These are phyloP conservation scores for Hirsutella thompsonii DNA, from an alignment of 2,329 filamentous ascomycete genomes.

Conservation along the genomic window DNA sequence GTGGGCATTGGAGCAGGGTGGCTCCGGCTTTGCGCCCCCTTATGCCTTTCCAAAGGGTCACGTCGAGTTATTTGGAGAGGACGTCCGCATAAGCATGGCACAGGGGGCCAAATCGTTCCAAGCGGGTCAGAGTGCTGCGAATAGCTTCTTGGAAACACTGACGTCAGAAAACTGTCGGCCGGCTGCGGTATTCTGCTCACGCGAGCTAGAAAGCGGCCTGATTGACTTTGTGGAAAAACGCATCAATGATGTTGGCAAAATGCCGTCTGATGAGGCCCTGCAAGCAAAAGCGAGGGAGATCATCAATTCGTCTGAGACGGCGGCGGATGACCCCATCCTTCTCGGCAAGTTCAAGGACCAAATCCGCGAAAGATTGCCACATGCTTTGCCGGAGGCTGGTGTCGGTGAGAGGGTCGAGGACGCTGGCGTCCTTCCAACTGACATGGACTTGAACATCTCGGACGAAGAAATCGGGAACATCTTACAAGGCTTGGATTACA, in stretches of 20 bases:
- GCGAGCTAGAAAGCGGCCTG: constrained; percentile 44
- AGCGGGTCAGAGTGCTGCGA: constrained; percentile 29
- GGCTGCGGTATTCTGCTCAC: constrained; percentile 41
- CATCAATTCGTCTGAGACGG: constrained; percentile 29
- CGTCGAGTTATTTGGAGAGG: constrained; percentile 20
- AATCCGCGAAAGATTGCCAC: constrained; percentile 19
- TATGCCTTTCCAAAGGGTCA: constrained; percentile 32
- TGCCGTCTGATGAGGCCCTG: constrained; percentile 36
- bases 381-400: constrained; percentile 3
- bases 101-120: constrained; percentile 27
- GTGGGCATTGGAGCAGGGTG: constrained; percentile 37
- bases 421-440: constrained; percentile 9
- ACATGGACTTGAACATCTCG: constrained; percentile 22
- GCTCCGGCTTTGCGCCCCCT: constrained; percentile 42
- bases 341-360: constrained; percentile 40
- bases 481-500: constrained; percentile 24
- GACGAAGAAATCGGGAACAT: constrained; percentile 26
- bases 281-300: constrained; percentile 34
- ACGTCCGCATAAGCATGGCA: constrained; percentile 19
- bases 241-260: constrained; percentile 21
- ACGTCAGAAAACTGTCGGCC: constrained; percentile 30
- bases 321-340: constrained; percentile 40
- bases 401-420: constrained; percentile 3
- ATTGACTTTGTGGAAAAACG: constrained; percentile 31
- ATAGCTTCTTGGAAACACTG: constrained; percentile 33